A percentile compares a stretch with the other conserved stretches of the same genome.
Conservation (phyloP, 1,139 yeast genomes). For the Geotrichum siamense region DNA sequence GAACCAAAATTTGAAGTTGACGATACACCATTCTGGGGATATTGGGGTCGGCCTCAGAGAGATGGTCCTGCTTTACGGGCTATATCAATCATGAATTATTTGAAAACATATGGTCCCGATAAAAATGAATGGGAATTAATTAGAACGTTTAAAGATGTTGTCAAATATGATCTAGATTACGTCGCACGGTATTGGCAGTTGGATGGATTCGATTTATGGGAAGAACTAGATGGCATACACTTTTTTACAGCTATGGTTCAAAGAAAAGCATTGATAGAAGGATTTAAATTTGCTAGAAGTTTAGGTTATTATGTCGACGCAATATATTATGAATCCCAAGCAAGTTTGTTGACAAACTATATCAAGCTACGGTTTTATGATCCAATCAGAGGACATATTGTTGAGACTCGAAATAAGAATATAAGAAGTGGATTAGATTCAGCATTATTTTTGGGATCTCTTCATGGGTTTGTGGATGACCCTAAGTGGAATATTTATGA, state of each 20-base stretch:
- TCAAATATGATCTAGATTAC: constrained; percentile 68
- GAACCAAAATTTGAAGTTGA: constrained; percentile 80
- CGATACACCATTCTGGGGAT: constrained; percentile 50
- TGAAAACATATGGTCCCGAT: constrained; percentile 32
- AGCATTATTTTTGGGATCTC: constrained; percentile 64
- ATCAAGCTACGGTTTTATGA: constrained; percentile 30
- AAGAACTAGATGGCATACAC: constrained; percentile 68
- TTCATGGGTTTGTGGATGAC: constrained; percentile 34
- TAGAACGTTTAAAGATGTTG: constrained; percentile 30
- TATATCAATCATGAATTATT: constrained; percentile 53
- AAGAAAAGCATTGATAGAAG: constrained; percentile 58
- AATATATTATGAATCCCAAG: constrained; percentile 25
- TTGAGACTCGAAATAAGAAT: constrained; percentile 56
- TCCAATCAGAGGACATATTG: constrained; percentile 45
- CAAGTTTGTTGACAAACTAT: constrained; percentile 37
- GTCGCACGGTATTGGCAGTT: constrained; percentile 56
- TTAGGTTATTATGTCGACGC: constrained; percentile 37
- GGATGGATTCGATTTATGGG: constrained; percentile 86
- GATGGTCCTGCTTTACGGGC: constrained; percentile 90
- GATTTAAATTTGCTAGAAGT: constrained; percentile 42
- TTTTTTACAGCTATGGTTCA: constrained; percentile 75
- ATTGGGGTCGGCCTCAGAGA: constrained; percentile 94
- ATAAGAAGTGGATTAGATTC: constrained; percentile 70
- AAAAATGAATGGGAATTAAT: constrained; percentile 33
- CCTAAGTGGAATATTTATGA: constrained; percentile 27